Percentiles rank a stretch among this genome's conserved stretches.
Conservation (phyloP, 345 rosid genomes). For the Arabidopsis thaliana region TAIR10.1 NC_003075.7:9379501-9380000, state of each 20-base stretch:
- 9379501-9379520: slow-evolving; percentile 95
- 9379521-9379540: slow-evolving; percentile 95
- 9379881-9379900: slow-evolving; percentile 76
- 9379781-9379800: slow-evolving; percentile 2
- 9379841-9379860: slow-evolving; percentile 78
- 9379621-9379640: slow-evolving; percentile 57
- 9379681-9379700: slow-evolving; percentile 61
- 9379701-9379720: slow-evolving; percentile 71
- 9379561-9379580: slow-evolving; percentile 67
- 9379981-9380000: slow-evolving; percentile 97
- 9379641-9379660: slow-evolving; percentile 52
- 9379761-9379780: slow-evolving; percentile 7
- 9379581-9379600: slow-evolving; percentile 58
- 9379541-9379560: slow-evolving; percentile 88
- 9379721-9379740: slow-evolving; percentile 82
- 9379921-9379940: slow-evolving; percentile 89
- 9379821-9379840: slow-evolving; percentile 52
- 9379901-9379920: slow-evolving; percentile 72
- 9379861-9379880: slow-evolving; percentile 70
- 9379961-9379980: slow-evolving; percentile 90
- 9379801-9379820: slow-evolving; percentile 15
- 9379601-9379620: slow-evolving; percentile 55
- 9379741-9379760: slow-evolving; percentile 76
- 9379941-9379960: slow-evolving; percentile 93
- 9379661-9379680: slow-evolving; percentile 45